Evolutionary conservation across 2,329 filamentous ascomycete species (phyloP), one percentile per base, ranked within the genome.

Genomic region (Dactylellina parvicollis): DNA sequence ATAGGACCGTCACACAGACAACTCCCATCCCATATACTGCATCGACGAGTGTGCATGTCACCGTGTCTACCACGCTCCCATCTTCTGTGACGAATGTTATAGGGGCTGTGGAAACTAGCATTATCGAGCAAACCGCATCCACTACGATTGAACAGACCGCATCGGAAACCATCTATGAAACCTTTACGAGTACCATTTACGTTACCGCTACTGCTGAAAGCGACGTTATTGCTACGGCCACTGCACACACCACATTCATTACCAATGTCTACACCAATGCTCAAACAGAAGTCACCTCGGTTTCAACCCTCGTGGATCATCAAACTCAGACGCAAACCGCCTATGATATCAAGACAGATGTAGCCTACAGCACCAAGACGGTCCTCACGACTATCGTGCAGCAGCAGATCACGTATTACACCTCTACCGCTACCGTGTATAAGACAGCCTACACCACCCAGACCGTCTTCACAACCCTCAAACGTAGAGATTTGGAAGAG

Each of bases 111-210:
- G 38, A 57, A 2, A 57, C 54, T 2, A 18, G n/a, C 14, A 32
- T 57, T 24, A 57, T 57, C 22, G 54, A 57, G 10, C 26, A 16
- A 36, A 57, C 54, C 8, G 54, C 54, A 18, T 57, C 54, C 7
- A 46, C 54, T 7, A 57, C 54, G 5, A 16, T 57, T 34, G 38
- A 57, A n/a, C 36, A 57, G 30, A 57, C 38, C 20, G 54, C 54
- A 44, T 57, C 54, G 3, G 36, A 30, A 24, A 57, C 54, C 4
- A n/a, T 57, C 36, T 57, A 57, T 30, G 54, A 57, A 22, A 57
- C 54, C 5, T 46, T 30, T n/a, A 57, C 36, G 9, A 44, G 38
- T 5, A 57, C 54, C 10, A 46, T 57, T n/a, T 32, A 28, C 46
- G 54, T 38, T 22, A 46, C 54, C 16, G 36, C 54, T 14, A 57